Base-by-base conservation (phyloP, 2,329 filamentous ascomycete genomes). In the Coniochaeta sp. region DNA sequence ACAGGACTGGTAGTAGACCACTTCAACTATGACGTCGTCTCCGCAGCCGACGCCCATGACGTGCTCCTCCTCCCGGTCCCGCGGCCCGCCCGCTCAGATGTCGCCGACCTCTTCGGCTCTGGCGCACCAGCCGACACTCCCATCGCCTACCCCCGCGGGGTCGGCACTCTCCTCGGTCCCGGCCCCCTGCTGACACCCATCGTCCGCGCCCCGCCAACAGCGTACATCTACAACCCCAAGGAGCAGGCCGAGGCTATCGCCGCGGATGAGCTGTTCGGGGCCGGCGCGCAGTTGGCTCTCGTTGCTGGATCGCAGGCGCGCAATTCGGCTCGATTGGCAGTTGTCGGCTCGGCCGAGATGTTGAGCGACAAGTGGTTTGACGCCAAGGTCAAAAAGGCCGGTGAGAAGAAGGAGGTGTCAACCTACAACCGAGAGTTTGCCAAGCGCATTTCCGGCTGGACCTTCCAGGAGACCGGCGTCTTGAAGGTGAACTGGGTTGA, bases 141-240 rank as follows among this genome's bases (percentile, higher is more conserved):
- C 56, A 75, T 99, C 67, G 91, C 93, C n/a, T 85, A 97, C 67
- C 93, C 93, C 22, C 86, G 84, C 67, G 86, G 87, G 58, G 85
- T 92, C 60, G 93, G 90, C 68, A 93, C 97, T 74, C 82, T 85
- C 58, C 83, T 99, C 55, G 93, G 93, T 66, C 83, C 88, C 65
- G 83, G 89, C 67, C 84, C 90, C 58, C 84, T 96, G 22, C 79
- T 98, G 59, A 83, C 88, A 19, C 91, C 95, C 17, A 84, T 99
- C 65, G 77, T 99, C 61, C 88, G 88, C 67, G 93, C 92, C 54
- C 89, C 91, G 22, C 78, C 81, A 66, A 96, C 92, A 10, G 90
- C 93, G 63, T 99, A 99, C 80, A 90, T 86, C 74, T 96, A 96
- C 82, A 93, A 95, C 76, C 88, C 91, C 59, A 96, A 96, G 81